Conservation (phyloP, 148 eudicot species). For the Chenopodium suecicum region DNA sequence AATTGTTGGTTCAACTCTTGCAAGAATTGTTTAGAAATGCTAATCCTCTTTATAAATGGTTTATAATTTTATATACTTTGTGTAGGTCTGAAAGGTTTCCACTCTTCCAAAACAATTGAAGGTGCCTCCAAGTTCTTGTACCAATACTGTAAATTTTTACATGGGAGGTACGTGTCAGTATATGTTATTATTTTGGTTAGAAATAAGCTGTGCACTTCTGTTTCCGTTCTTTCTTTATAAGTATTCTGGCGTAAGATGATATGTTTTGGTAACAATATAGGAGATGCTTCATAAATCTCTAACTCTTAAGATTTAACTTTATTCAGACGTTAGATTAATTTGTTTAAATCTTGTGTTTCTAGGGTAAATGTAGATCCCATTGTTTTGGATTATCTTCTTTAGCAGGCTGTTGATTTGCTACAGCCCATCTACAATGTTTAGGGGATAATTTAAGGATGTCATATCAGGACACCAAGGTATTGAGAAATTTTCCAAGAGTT, state of each 20-base stretch:
- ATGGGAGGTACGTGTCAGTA: constrained; percentile 42
- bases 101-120: constrained; percentile 71
- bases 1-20: neutral
- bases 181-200: constrained; percentile 6
- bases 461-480: neutral
- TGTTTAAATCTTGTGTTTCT: neutral
- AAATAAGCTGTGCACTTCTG: constrained; percentile 6
- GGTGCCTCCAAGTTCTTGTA: constrained; percentile 64
- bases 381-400: neutral
- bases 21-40: neutral
- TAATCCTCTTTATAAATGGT: neutral
- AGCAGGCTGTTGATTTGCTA: neutral
- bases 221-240: neutral
- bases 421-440: too few relatives aligned
- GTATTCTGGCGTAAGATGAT: neutral
- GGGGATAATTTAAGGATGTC: neutral
- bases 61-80: neutral
- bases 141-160: constrained; percentile 47
- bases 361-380: neutral
- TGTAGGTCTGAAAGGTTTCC: constrained; percentile 72
- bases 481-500: neutral
- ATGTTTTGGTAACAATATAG: neutral
- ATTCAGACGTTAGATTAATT: neutral
- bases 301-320: neutral
- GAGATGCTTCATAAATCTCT: neutral